Percentiles rank a stretch among this genome's conserved stretches.
phyloP scores from a whole-genome alignment of 1,284 basidiomycete species.

The Prillingera fragicola region DNA sequence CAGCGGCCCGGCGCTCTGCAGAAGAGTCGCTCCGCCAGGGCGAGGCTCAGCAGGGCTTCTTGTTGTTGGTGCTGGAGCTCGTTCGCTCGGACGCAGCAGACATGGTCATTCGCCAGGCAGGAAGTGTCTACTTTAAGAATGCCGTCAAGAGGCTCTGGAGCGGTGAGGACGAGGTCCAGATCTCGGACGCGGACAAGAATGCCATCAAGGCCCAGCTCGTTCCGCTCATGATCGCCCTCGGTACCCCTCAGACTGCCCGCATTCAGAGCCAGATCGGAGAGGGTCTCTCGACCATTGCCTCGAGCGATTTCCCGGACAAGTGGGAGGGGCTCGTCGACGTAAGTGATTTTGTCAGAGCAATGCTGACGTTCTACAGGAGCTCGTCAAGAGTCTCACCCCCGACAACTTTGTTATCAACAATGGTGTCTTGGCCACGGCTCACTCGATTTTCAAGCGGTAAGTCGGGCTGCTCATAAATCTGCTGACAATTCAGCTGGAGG shows the following conservation, averaged over 20 bases:
- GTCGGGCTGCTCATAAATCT: conserved; percentile 1
- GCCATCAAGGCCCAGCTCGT: conserved; percentile 53
- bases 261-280: conserved; percentile 75
- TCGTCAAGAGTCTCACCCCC: conserved; percentile 68
- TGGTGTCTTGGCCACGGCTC: conserved; percentile 85
- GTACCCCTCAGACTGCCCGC: conserved; percentile 42
- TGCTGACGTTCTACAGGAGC: conserved; percentile 57
- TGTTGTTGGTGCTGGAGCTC: conserved; percentile 65
- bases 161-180: conserved; percentile 54
- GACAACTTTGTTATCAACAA: conserved; percentile 80
- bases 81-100: conserved; percentile 55
- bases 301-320: conserved; percentile 74
- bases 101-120: conserved; percentile 65
- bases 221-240: conserved; percentile 53
- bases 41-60: conserved; percentile 71
- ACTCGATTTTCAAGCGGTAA: conserved; percentile 80
- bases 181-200: conserved; percentile 45
- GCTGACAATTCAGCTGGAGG: conserved; percentile 60
- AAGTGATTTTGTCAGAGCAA: conserved; percentile 32
- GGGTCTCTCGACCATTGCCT: conserved; percentile 77
- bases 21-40: conserved; percentile 66
- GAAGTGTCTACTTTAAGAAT: conserved; percentile 84
- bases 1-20: conserved; percentile 67
- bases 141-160: conserved; percentile 77
- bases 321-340: conserved; percentile 85